phyloP scores from a whole-genome alignment of 345 rosid species.

The Eucalyptus polyanthemos region DNA sequence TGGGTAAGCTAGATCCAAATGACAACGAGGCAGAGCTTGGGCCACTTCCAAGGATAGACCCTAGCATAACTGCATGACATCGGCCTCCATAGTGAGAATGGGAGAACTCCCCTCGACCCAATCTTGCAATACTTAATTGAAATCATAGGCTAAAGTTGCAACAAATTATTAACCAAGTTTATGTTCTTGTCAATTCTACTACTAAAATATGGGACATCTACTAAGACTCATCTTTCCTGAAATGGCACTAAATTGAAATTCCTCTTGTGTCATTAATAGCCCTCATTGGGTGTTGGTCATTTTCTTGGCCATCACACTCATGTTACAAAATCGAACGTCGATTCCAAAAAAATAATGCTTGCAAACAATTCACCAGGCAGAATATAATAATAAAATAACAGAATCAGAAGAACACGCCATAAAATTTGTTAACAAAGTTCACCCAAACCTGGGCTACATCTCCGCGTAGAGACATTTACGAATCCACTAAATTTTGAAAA shows the following conservation, averaged over 20 bases:
- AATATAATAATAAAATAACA: no score
- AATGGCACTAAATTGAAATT: no score
- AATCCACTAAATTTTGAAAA: no score
- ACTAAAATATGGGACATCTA: background rate
- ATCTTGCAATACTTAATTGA: background rate
- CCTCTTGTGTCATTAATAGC: no score
- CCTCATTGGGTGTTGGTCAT: no score
- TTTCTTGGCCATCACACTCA: no score
- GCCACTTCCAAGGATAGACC: slow-evolving; percentile 52
- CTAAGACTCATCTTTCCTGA: background rate
- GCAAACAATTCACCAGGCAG: no score
- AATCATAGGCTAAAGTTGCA: background rate
- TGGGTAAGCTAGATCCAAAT: slow-evolving; percentile 72
- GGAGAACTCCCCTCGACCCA: background rate
- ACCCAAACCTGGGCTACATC: no score
- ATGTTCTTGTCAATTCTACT: background rate
- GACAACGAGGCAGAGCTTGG: slow-evolving; percentile 66
- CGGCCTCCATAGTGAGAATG: background rate
- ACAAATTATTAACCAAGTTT: background rate
- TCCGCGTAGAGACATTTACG: rapidly evolving
- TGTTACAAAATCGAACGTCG: no score
- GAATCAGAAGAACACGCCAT: no score
- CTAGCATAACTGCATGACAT: slow-evolving; percentile 38
- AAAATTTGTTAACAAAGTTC: no score
- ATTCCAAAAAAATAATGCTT: no score